Percentiles rank a stretch among this genome's conserved stretches.
Evolutionary conservation across 2,329 filamentous ascomycete species (phyloP).

Genomic region (Pseudogymnoascus sp.): DNA sequence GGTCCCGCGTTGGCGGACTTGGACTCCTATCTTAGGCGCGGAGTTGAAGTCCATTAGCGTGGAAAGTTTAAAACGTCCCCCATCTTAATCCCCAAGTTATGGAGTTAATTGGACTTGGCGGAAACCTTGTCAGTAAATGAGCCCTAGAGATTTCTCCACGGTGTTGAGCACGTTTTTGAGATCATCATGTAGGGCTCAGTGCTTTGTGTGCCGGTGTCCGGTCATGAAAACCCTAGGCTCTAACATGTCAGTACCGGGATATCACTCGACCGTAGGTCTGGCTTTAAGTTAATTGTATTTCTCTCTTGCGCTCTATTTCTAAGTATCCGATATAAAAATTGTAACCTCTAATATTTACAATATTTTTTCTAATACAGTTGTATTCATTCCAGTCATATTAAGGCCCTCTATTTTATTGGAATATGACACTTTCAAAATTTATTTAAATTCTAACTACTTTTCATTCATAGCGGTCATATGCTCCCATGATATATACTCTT

Average conservation of each 20-base stretch:
- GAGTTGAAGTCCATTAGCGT: conserved; percentile 4
- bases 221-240: not conserved
- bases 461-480: not conserved
- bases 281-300: not conserved
- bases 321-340: no score
- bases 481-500: not conserved
- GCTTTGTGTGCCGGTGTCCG: not conserved
- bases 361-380: no score
- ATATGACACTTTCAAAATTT: no score
- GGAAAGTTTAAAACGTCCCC: not conserved
- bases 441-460: not conserved
- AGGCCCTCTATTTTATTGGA: no score
- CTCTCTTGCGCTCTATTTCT: no score
- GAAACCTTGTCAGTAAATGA: not conserved
- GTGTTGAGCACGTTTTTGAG: not conserved
- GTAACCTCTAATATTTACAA: no score
- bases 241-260: no score
- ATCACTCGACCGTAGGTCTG: not conserved
- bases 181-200: not conserved
- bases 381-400: no score
- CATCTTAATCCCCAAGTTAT: not conserved
- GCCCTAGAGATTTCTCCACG: not conserved
- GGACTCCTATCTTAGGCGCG: conserved; percentile 6
- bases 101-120: not conserved
- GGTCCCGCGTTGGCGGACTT: not conserved